Base-by-base conservation (phyloP, 1,139 yeast species). In the Wickerhamomyces sp. region DNA sequence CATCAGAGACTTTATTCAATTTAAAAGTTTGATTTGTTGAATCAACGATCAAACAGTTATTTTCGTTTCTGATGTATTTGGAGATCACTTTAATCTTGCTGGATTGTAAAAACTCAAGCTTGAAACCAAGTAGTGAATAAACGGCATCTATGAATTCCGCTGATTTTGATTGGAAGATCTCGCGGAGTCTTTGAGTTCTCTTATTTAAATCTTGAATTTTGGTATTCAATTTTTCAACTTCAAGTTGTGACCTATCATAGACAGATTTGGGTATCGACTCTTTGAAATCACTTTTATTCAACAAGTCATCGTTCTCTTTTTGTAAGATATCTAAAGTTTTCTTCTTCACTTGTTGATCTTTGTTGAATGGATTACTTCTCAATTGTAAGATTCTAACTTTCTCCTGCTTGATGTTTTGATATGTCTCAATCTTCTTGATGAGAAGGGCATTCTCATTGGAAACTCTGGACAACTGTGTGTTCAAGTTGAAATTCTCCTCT, bases 111-210 rank as follows among this genome's bases (percentile, higher is more conserved):
- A 86, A 81, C 52, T 85, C 95, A 19, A 88, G 64, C 23, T 74
- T 71, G 58, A 76, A 87, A 0, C 96, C 96, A 38, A 87, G 67
- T 27, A 83, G 67, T 11, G 79, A 69, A 32, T 80, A 76, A 1
- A 87, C 78, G 1, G 82, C 75, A 23, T 79, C 77, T 23, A 87
- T 64, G 35, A 85, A 78, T 51, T 85, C 93, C 26, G 70, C 62
- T n/a, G 93, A 79, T 54, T 84, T 83, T 39, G 73, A 71, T n/a
- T 77, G 61, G 52, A 78, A 87, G 12, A 75, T 71, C 44, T 78
- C 78, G 46, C 70, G 74, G 37, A 87, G 66, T 29, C 96, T 63
- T 21, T 59, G 66, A 29, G 70, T 69, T 36, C 78, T 65, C 55
- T 86, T 87, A 35, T 68, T 65, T 19, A 75, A 59, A 35, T 72